Percentiles rank a stretch among this genome's conserved stretches.
phyloP scores from a whole-genome alignment of 306 rosid genomes.

The Corylus heterophylla region DNA sequence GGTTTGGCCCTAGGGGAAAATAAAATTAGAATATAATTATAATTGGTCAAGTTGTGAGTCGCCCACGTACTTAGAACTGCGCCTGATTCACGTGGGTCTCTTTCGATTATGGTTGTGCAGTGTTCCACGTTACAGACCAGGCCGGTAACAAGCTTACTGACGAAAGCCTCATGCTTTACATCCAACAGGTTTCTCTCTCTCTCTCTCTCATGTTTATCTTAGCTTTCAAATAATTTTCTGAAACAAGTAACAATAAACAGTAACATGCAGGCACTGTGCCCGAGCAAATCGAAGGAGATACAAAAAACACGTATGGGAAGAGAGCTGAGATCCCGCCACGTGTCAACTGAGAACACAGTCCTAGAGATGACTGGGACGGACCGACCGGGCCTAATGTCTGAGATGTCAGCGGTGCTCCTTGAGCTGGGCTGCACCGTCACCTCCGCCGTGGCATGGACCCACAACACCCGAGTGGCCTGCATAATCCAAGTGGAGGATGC shows the following conservation, averaged over 20 bases:
- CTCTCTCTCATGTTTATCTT: neutral
- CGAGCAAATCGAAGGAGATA: conserved; percentile 34
- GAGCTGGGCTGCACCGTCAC: conserved; percentile 63
- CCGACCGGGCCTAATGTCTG: conserved; percentile 77
- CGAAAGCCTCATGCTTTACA: conserved; percentile 60
- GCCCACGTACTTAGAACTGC: conserved; percentile 4
- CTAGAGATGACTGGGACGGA: conserved; percentile 70
- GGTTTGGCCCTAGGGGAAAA: too few relatives aligned
- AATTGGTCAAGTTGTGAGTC: conserved; percentile 5
- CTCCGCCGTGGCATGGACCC: conserved; percentile 76
- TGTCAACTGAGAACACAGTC: conserved; percentile 43
- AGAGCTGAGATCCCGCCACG: conserved; percentile 23
- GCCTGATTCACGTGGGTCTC: conserved; percentile 25
- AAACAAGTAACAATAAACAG: neutral
- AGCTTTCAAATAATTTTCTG: neutral
- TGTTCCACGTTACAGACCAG: conserved; percentile 87
- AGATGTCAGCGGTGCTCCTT: conserved; percentile 61
- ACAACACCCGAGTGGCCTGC: conserved; percentile 57
- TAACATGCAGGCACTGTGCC: conserved; percentile 59
- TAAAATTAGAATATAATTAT: neutral
- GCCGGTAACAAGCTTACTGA: conserved; percentile 79
- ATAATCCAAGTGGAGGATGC: conserved; percentile 68
- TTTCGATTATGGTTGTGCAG: conserved; percentile 48
- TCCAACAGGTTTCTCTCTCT: conserved; percentile 55
- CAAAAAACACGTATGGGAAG: conserved; percentile 21